A percentile compares a stretch with the other conserved stretches of the same genome.
Evolutionary conservation across 2,329 filamentous ascomycete species (phyloP).

Genomic region (Monosporascus sp.): DNA sequence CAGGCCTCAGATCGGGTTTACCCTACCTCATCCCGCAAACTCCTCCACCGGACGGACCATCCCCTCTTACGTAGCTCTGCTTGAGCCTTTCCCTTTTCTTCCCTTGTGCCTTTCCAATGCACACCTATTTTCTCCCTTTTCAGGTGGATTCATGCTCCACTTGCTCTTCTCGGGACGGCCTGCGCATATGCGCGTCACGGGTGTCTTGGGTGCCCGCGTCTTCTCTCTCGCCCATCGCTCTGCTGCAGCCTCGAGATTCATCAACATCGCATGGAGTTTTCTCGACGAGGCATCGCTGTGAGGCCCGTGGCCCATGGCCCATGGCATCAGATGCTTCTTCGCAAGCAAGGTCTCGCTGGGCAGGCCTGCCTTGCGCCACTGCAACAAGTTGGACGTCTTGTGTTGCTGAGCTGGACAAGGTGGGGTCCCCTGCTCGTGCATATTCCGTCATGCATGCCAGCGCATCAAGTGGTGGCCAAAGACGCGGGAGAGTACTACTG

Average conservation of each 20-base stretch:
- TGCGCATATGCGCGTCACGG: conserved; percentile 22
- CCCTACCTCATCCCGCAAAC: conserved; percentile 26
- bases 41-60: conserved; percentile 24
- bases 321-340: conserved; percentile 17
- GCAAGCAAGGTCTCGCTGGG: conserved; percentile 16
- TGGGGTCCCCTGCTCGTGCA: conserved; percentile 44
- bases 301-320: background rate
- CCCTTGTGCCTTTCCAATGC: conserved; percentile 24
- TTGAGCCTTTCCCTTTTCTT: conserved; percentile 28
- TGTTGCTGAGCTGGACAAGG: conserved; percentile 38
- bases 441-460: conserved; percentile 57
- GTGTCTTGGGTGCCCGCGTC: conserved; percentile 22
- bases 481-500: conserved; percentile 34
- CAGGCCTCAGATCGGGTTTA: conserved; percentile 24
- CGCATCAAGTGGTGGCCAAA: conserved; percentile 44
- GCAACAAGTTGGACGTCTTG: conserved; percentile 24
- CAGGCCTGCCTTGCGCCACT: conserved; percentile 28
- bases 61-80: conserved; percentile 25
- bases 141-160: conserved; percentile 22
- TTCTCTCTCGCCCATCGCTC: conserved; percentile 20
- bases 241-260: conserved; percentile 19
- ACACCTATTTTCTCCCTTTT: conserved; percentile 20
- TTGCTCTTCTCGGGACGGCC: conserved; percentile 20
- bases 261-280: conserved; percentile 16
- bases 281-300: conserved; percentile 15